Percentiles rank a stretch among this genome's conserved stretches.
These are phyloP conservation scores for barley (Hordeum vulgare) DNA, from an alignment of 176 grass and related monocot genomes.

Conservation along the genomic window DNA sequence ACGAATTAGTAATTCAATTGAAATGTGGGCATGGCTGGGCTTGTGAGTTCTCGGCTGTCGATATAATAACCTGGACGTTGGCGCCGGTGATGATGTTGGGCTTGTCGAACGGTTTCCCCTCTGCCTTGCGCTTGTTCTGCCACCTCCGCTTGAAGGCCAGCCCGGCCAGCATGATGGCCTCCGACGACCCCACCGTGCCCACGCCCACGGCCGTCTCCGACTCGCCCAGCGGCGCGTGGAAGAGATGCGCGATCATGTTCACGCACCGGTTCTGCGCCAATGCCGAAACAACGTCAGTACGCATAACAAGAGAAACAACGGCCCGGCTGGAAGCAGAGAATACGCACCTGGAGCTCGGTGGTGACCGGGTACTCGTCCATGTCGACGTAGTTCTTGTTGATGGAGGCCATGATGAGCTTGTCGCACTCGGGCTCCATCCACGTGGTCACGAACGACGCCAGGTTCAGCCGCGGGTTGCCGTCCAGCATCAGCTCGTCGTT, in stretches of 20 bases:
- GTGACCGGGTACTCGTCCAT: conserved; percentile 99
- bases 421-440: conserved; percentile 99
- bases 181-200: conserved; percentile 91
- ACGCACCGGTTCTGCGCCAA: conserved; percentile 80
- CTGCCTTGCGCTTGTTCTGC: conserved; percentile 88
- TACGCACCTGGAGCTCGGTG: conserved; percentile 81
- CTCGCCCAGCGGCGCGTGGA: conserved; percentile 83
- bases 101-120: conserved; percentile 91
- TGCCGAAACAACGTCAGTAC: neutral
- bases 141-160: conserved; percentile 91
- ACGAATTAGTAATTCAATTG: neutral
- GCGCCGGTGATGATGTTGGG: conserved; percentile 98
- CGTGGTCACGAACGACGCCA: conserved; percentile 93
- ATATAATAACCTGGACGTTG: conserved; percentile 52
- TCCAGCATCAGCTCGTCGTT: conserved; percentile 99
- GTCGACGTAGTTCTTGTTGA: conserved; percentile 99
- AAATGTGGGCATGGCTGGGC: no score
- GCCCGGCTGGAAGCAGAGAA: neutral
- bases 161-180: conserved; percentile 97
- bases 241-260: conserved; percentile 96
- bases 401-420: conserved; percentile 89
- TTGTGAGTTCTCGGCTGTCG: no score
- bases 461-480: conserved; percentile 93
- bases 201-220: conserved; percentile 85
- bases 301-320: no score